Conservation (phyloP, 306 rosid species). For the Pyrus communis region DNA sequence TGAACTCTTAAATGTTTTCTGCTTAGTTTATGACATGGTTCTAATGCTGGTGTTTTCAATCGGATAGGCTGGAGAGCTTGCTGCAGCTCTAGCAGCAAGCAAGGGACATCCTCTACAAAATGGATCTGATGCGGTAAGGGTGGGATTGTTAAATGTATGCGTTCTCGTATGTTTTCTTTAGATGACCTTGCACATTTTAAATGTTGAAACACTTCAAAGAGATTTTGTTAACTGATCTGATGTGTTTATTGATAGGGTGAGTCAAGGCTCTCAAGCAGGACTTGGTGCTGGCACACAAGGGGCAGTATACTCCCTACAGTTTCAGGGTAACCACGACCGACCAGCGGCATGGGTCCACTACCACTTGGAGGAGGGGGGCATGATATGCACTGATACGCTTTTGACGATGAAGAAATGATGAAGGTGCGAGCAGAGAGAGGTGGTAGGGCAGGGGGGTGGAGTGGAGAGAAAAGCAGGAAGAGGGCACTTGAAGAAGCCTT, state of each 20-base stretch:
- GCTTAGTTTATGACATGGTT: conserved; percentile 1
- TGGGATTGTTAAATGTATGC: neutral
- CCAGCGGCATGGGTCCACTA: conserved; percentile 63
- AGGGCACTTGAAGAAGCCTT: conserved; percentile 90
- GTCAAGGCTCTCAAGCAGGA: conserved; percentile 44
- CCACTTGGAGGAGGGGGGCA: conserved; percentile 67
- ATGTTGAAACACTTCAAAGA: neutral
- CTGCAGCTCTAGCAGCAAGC: conserved; percentile 76
- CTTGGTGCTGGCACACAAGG: too few relatives aligned
- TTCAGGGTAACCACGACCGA: conserved; percentile 82
- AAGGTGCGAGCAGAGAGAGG: conserved; percentile 66
- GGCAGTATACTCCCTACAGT: conserved; percentile 40
- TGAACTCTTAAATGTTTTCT: neutral
- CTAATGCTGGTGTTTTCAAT: conserved; percentile 16
- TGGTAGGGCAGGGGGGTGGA: conserved; percentile 87
- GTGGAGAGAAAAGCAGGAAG: conserved; percentile 58
- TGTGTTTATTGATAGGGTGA: conserved; percentile 29
- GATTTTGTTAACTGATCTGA: neutral
- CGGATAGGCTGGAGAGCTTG: conserved; percentile 56
- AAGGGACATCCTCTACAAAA: conserved; percentile 59
- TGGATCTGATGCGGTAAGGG: conserved; percentile 61
- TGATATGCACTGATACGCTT: conserved; percentile 43
- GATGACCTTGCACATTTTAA: neutral
- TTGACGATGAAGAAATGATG: conserved; percentile 57
- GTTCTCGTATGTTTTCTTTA: neutral